Percentiles rank a stretch among this genome's conserved stretches.
These are phyloP conservation scores for Phytophthora ramorum DNA, from an alignment of 352 stramenopile species.

Conservation along the genomic window DNA sequence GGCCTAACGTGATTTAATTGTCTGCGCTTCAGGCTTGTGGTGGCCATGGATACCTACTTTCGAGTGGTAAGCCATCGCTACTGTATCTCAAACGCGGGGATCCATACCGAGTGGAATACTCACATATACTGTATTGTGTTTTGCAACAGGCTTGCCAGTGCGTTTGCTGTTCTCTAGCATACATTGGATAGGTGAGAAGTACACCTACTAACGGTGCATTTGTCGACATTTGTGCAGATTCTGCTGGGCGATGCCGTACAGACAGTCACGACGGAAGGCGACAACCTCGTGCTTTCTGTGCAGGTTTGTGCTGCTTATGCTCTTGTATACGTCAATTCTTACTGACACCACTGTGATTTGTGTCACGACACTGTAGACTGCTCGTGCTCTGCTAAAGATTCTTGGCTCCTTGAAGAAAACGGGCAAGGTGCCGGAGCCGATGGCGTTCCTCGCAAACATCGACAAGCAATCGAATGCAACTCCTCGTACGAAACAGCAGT, in stretches of 20 bases:
- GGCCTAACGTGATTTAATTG: background rate
- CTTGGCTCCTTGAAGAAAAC: slow-evolving; percentile 38
- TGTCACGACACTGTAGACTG: slow-evolving; percentile 31
- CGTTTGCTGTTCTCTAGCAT: background rate
- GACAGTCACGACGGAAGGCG: slow-evolving; percentile 95
- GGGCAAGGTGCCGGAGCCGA: slow-evolving; percentile 31
- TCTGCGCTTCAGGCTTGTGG: slow-evolving; percentile 75
- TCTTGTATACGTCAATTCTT: background rate
- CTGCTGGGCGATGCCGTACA: slow-evolving; percentile 93
- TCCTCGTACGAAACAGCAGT: slow-evolving; percentile 39
- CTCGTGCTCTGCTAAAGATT: slow-evolving; percentile 57
- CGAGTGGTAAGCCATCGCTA: slow-evolving; percentile 57
- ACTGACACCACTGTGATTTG: slow-evolving; percentile 1
- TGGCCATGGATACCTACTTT: slow-evolving; percentile 93
- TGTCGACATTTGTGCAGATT: slow-evolving; percentile 41
- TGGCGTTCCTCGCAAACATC: slow-evolving; percentile 55
- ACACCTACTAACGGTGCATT: background rate
- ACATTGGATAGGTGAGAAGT: background rate
- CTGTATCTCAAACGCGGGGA: too few species aligned
- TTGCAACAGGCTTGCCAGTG: slow-evolving; percentile 34
- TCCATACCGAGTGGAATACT: background rate
- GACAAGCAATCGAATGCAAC: slow-evolving; percentile 35
- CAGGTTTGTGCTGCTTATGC: slow-evolving; percentile 49
- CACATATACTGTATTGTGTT: slow-evolving; percentile 7
- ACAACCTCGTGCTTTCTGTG: slow-evolving; percentile 96